Conservation (phyloP, 371 early-diverging fungal genomes). For the Nosema granulosis region DNA sequence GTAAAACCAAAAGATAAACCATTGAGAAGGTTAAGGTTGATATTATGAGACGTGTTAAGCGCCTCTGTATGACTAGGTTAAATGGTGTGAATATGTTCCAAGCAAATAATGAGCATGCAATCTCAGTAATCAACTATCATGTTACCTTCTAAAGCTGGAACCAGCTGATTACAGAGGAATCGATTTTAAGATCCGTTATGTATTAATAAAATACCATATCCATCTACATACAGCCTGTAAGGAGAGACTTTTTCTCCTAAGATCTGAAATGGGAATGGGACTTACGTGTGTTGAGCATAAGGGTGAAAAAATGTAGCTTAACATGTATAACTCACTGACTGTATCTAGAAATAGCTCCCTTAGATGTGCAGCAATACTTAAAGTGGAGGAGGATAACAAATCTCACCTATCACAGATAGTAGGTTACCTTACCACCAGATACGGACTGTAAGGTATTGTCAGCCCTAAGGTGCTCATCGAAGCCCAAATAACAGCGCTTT, state of each 20-base stretch:
- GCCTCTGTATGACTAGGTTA: not conserved
- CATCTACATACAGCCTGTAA: constrained; percentile 7
- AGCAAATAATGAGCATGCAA: constrained; percentile 4
- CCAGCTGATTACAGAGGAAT: not conserved
- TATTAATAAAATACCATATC: not conserved
- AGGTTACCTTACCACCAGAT: not conserved
- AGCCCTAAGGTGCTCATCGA: too few relatives aligned
- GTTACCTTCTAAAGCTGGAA: not conserved
- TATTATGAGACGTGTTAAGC: not conserved
- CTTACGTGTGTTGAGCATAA: not conserved
- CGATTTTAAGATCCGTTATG: not conserved
- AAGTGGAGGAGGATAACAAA: not conserved
- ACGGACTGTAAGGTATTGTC: too few relatives aligned
- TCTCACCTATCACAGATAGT: not conserved
- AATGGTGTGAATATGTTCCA: constrained; percentile 17
- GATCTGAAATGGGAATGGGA: constrained; percentile 1
- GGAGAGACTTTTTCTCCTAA: constrained; percentile 1
- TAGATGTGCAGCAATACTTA: constrained; percentile 5
- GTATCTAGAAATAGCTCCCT: constrained; percentile 2
- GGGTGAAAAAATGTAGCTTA: not conserved
- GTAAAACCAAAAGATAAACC: constrained; percentile 7
- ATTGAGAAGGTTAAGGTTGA: not conserved
- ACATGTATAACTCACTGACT: constrained; percentile 1
- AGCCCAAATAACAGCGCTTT: not conserved
- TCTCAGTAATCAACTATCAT: constrained; percentile 5